phyloP scores from a whole-genome alignment of 805 yeast genomes.

The Schizosaccharomyces octosporus region DNA sequence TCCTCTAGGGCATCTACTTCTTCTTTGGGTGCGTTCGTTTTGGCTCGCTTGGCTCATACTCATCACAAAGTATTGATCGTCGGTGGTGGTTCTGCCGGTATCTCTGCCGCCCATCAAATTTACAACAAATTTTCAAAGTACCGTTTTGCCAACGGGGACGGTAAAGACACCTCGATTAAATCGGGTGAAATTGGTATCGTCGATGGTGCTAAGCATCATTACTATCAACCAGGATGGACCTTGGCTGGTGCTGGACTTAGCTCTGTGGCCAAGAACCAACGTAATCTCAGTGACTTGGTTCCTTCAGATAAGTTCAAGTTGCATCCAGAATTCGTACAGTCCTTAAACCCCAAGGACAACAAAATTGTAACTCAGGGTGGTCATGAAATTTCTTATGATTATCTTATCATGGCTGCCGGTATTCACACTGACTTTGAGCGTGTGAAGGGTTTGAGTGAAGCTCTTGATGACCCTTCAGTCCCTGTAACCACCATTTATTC shows the following conservation, averaged over 20 bases:
- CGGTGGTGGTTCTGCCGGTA: constrained; percentile 3
- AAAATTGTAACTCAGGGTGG: background rate
- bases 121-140: background rate
- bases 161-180: background rate
- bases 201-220: constrained; percentile 1
- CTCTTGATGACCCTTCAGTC: background rate
- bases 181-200: constrained; percentile 1
- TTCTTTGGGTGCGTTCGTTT: background rate
- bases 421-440: background rate
- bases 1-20: background rate
- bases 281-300: background rate
- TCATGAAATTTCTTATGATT: background rate
- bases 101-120: background rate
- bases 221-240: constrained; percentile 4
- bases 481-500: constrained; percentile 1
- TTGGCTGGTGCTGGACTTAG: constrained; percentile 2
- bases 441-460: background rate
- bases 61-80: background rate
- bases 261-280: background rate
- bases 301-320: background rate
- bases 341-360: background rate
- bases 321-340: background rate
- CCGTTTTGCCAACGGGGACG: background rate
- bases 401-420: constrained; percentile 2
- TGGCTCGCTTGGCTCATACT: background rate